Base-by-base conservation (phyloP, 495 filamentous ascomycete species). In the Penicillium canariense region DNA sequence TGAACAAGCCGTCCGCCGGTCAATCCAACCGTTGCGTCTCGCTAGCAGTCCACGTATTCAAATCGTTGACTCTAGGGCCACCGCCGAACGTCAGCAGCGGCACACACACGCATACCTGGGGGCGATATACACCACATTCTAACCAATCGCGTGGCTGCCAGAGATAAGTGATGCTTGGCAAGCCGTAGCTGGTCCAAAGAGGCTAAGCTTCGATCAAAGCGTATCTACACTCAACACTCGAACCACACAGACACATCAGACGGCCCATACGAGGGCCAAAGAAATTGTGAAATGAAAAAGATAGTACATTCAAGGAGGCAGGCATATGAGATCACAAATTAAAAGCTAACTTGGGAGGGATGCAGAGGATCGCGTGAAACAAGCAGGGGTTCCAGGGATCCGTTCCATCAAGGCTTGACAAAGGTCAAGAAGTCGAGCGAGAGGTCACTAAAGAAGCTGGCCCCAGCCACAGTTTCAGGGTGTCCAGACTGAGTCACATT, bases 371-470 rank as follows among this genome's bases (percentile, higher is more conserved):
- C 42, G 15, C 22, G 12, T 5, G 9, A 9, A 20, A 22, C 6
- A 15, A 22, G 25, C 42, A 31, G 14, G 10, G 32, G 28, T 26
- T 3, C 15, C 5, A 27, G n/a, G 5, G 25, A 17, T 5, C 22
- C 40, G 8, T 15, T 9, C 2, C 39, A 31, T 60, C 32, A 60
- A 34, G 58, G 58, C 27, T 57, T 61, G 36, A 72, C 68, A 48
- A 68, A 60, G 1, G 57, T 63, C 64, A 74, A 47, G 46, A 72
- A 72, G 32, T 65, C 58, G 34, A 66, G 52, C 0, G 62, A 72
- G 55, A 81, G 53, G 56, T 79, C 71, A 26, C 62, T 75, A 53
- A 75, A 79, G 63, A 81, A 79, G 26, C 70, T 78, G 30, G 68
- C 71, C 12, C 73, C 70, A 28, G 58, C 67, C 0, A 69, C 69